Conservation (phyloP, 148 eudicot species). For the Tetragonia tetragonoides region DNA sequence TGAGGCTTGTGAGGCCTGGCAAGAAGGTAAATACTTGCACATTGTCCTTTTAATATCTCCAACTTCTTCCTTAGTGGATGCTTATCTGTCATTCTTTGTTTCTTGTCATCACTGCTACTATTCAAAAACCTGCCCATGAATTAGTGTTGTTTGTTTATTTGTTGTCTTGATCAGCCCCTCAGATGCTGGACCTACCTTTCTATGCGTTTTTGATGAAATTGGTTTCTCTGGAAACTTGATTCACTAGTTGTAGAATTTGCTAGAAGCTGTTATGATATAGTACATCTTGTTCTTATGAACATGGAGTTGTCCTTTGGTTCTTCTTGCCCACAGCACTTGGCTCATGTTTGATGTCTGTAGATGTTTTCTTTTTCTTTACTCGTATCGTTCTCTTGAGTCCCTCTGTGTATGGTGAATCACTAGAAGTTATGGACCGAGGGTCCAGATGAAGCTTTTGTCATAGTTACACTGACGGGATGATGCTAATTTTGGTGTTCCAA, state of each 20-base stretch:
- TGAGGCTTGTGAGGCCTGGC: conserved; percentile 91
- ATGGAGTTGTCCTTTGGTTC: background rate
- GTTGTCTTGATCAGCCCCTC: no score
- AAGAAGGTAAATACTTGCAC: conserved; percentile 45
- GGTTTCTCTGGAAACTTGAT: background rate
- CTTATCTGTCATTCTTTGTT: no score
- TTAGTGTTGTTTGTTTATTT: background rate
- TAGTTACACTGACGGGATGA: conserved; percentile 40
- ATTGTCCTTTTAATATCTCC: background rate
- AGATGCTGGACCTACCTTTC: no score
- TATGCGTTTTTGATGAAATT: no score
- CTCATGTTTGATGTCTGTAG: background rate
- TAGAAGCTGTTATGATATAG: background rate
- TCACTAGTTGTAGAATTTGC: background rate
- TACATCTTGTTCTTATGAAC: conserved; percentile 2
- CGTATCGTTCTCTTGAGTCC: background rate
- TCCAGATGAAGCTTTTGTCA: conserved; percentile 50
- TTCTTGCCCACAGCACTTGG: background rate
- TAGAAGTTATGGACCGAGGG: conserved; percentile 32
- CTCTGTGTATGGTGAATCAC: conserved; percentile 38
- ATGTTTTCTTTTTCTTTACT: background rate
- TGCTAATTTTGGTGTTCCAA: background rate
- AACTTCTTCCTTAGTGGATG: background rate
- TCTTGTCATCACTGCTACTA: background rate
- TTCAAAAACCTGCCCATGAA: background rate